Evolutionary conservation across 2,329 filamentous ascomycete species (phyloP).

Genomic region (Pestalotiopsis sp.): DNA sequence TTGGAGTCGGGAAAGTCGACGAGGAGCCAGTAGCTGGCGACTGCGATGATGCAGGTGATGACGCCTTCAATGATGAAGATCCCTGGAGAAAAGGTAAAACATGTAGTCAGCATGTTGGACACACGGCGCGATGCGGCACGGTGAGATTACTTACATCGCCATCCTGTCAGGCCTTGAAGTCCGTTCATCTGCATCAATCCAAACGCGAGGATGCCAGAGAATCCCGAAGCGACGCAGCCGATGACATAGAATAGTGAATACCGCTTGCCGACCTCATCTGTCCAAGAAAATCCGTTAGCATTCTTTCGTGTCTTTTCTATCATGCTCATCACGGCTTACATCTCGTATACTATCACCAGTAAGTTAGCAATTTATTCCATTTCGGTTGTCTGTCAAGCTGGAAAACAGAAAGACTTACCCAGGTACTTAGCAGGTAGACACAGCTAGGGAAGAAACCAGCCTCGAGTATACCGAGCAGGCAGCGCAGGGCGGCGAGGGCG

Average conservation of each 20-base stretch:
- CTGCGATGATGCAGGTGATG: conserved; percentile 51
- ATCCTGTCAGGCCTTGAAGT: conserved; percentile 53
- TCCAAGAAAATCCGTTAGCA: not conserved
- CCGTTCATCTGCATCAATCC: conserved; percentile 68
- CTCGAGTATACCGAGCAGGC: conserved; percentile 64
- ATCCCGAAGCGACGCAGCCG: conserved; percentile 65
- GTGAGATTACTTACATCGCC: conserved; percentile 64
- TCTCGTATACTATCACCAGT: conserved; percentile 53
- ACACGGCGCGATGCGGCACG: no score
- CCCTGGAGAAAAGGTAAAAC: not conserved
- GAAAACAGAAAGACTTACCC: conserved; percentile 6
- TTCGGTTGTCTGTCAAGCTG: no score
- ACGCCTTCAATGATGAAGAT: conserved; percentile 43
- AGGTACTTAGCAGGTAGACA: conserved; percentile 60
- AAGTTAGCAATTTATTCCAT: not conserved
- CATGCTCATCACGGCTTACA: conserved; percentile 40
- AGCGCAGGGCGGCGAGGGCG: conserved; percentile 53
- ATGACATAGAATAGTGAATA: conserved; percentile 71
- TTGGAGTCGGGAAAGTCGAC: conserved; percentile 50
- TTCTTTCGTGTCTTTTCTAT: not conserved
- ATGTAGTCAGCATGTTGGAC: not conserved
- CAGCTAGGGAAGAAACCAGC: conserved; percentile 72
- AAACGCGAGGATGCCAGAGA: conserved; percentile 69
- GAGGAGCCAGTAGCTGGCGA: conserved; percentile 40
- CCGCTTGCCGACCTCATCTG: conserved; percentile 68